These are phyloP conservation scores for Moringa oleifera DNA, from an alignment of 345 rosid genomes.

Conservation along the genomic window DNA sequence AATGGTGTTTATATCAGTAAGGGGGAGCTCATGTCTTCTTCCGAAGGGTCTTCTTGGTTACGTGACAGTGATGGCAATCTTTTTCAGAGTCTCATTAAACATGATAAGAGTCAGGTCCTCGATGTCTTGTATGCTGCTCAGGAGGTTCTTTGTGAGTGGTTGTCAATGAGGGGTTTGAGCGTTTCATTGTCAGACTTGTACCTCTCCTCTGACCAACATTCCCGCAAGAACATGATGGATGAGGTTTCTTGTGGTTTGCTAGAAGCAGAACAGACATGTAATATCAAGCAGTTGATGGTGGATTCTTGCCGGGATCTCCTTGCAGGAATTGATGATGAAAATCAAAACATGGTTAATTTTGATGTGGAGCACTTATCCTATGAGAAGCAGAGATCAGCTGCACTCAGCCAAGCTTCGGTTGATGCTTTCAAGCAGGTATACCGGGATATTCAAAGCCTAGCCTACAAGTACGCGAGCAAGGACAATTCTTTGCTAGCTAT, in stretches of 20 bases:
- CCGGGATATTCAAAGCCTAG: conserved; percentile 69
- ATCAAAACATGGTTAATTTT: conserved; percentile 22
- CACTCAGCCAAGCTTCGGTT: conserved; percentile 63
- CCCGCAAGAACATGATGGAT: conserved; percentile 54
- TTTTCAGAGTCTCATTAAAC: conserved; percentile 57
- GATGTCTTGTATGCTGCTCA: conserved; percentile 63
- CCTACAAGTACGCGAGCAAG: conserved; percentile 47
- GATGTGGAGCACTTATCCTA: conserved; percentile 40
- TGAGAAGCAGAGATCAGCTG: conserved; percentile 78
- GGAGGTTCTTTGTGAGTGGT: conserved; percentile 85
- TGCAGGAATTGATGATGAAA: conserved; percentile 37
- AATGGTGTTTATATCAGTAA: conserved; percentile 38
- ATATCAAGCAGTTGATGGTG: conserved; percentile 67
- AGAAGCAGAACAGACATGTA: conserved; percentile 63
- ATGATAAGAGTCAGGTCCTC: conserved; percentile 41
- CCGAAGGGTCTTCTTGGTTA: conserved; percentile 72
- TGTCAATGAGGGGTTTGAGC: conserved; percentile 69
- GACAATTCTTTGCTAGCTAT: conserved; percentile 70
- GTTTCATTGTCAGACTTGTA: conserved; percentile 79
- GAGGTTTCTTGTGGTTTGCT: conserved; percentile 58
- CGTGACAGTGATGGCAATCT: conserved; percentile 65
- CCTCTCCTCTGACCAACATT: conserved; percentile 42
- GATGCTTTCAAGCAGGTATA: conserved; percentile 71
- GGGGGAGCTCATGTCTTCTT: conserved; percentile 59
- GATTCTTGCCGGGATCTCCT: conserved; percentile 57